Percentiles rank a stretch among this genome's conserved stretches.
Evolutionary conservation across 164 flowering plant genomes (phyloP).

Genomic region (Magnolia kwangsiensis): DNA sequence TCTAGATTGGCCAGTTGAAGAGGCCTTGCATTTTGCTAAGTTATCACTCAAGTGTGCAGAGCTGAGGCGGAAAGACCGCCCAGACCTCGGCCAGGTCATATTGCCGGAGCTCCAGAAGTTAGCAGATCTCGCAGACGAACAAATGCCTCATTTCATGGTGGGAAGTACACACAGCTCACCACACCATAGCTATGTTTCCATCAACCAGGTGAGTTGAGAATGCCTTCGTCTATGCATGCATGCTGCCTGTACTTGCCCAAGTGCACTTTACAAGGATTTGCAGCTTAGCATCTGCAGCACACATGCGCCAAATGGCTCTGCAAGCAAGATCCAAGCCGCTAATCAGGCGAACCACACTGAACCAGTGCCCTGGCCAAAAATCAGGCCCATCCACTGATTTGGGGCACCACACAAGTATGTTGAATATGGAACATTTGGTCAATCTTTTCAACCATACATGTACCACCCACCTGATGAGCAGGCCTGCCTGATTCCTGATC

Average conservation of each 20-base stretch:
- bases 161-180: constrained; percentile 23
- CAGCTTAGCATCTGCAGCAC: neutral
- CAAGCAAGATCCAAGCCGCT: neutral
- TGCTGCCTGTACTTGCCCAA: neutral
- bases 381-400: neutral
- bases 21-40: constrained; percentile 49
- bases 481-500: too few species aligned
- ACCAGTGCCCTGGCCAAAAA: neutral
- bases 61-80: constrained; percentile 60
- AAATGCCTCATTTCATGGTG: constrained; percentile 22
- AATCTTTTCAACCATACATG: too few species aligned
- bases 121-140: constrained; percentile 46
- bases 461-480: too few species aligned
- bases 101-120: constrained; percentile 56
- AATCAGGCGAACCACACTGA: neutral
- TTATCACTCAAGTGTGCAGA: constrained; percentile 56
- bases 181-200: constrained; percentile 12
- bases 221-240: neutral
- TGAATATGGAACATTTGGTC: neutral
- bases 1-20: constrained; percentile 61
- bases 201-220: constrained; percentile 1
- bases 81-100: constrained; percentile 50
- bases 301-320: neutral
- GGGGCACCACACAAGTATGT: neutral
- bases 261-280: neutral